Percentiles rank a stretch among this genome's conserved stretches.
Evolutionary conservation across 2,329 filamentous ascomycete species (phyloP).

Genomic region (Stromatinia cepivora): DNA sequence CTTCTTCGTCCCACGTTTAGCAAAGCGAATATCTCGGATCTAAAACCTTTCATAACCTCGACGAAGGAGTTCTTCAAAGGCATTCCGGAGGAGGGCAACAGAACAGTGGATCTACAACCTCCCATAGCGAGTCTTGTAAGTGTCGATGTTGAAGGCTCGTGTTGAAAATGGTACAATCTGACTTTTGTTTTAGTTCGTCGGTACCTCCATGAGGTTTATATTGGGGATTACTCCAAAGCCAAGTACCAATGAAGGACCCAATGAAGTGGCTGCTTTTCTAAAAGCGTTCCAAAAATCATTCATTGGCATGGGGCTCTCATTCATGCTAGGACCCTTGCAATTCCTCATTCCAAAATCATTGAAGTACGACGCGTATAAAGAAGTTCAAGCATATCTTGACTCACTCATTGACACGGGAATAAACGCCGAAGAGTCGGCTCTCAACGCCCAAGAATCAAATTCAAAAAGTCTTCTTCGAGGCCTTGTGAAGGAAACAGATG

Average conservation of each 20-base stretch:
- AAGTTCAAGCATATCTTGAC: constrained; percentile 14
- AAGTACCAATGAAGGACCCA: background rate
- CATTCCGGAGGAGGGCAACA: background rate
- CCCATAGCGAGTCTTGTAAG: constrained; percentile 9
- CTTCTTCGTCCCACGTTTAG: constrained; percentile 14
- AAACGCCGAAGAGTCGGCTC: background rate
- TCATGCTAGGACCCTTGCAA: constrained; percentile 9
- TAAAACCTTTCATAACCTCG: background rate
- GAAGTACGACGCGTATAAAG: background rate
- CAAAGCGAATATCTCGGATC: constrained; percentile 14
- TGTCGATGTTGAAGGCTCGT: background rate
- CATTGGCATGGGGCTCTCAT: constrained; percentile 18
- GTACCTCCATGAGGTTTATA: constrained; percentile 12
- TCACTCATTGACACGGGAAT: constrained; percentile 8
- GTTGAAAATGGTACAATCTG: background rate
- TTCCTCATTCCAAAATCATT: constrained; percentile 8
- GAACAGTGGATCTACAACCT: constrained; percentile 6
- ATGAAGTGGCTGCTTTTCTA: background rate
- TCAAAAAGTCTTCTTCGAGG: background rate
- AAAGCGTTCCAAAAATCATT: constrained; percentile 9
- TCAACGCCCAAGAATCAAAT: background rate
- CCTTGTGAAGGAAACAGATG: constrained; percentile 6
- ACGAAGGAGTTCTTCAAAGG: background rate
- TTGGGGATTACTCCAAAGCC: background rate
- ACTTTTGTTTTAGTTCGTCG: background rate